Evolutionary conservation across 345 rosid species (phyloP).

Genomic region (Pugionium cornutum): DNA sequence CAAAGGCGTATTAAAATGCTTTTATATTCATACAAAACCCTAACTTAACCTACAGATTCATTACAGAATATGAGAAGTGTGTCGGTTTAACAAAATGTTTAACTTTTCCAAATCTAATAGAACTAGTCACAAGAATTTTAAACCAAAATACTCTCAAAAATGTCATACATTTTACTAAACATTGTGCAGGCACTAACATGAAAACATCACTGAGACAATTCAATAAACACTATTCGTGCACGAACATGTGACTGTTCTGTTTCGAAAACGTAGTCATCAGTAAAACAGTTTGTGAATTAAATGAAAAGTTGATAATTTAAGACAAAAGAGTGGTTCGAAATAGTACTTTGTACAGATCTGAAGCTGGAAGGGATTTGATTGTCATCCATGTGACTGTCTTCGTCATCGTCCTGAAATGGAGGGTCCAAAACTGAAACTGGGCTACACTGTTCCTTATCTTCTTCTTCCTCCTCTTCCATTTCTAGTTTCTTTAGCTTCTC

Average conservation of each 20-base stretch:
- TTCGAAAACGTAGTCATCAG: conserved; percentile 6
- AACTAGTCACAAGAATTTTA: background rate
- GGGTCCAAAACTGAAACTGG: conserved; percentile 95
- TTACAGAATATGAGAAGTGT: conserved; percentile 11
- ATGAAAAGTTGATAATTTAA: conserved; percentile 11
- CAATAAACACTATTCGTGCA: conserved; percentile 10
- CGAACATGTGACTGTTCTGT: conserved; percentile 30
- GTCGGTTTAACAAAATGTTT: conserved; percentile 9
- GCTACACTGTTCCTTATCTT: conserved; percentile 84
- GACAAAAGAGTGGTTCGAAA: conserved; percentile 29
- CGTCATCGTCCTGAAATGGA: conserved; percentile 72
- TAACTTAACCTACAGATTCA: background rate
- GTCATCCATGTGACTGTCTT: conserved; percentile 53
- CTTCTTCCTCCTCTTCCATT: conserved; percentile 56
- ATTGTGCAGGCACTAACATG: conserved; percentile 14
- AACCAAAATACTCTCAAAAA: background rate
- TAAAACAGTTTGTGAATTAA: conserved; percentile 14
- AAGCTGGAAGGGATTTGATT: conserved; percentile 55
- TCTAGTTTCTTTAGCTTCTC: conserved; percentile 47
- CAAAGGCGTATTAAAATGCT: background rate
- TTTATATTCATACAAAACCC: conserved; percentile 3
- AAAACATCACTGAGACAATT: conserved; percentile 4
- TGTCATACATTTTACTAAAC: conserved; percentile 16
- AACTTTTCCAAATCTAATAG: conserved; percentile 8
- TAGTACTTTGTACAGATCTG: conserved; percentile 81